Evolutionary conservation across 2,329 filamentous ascomycete species (phyloP), one percentile per base, ranked within the genome.

Genomic region (Akanthomyces dipterigenus): DNA sequence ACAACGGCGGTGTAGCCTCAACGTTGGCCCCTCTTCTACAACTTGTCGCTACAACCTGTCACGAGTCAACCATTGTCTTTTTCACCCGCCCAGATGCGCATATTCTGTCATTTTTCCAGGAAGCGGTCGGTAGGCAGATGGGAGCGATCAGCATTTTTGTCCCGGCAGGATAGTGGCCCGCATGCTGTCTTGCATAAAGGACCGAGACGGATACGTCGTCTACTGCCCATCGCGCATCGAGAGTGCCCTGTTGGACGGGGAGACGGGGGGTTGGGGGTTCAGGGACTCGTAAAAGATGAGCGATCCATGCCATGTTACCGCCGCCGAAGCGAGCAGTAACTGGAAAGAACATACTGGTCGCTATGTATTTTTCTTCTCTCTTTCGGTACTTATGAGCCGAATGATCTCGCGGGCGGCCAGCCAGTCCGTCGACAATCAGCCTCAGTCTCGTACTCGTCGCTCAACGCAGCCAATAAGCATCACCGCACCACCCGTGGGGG

Each of bases 101-200:
- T 40, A 7, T 34, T 3, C 45, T 31, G 8, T 40, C 11, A 9
- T n/a, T n/a, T 24, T 38, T 38, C 16, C 28, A 22, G 12, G 8
- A 28, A 20, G 31, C 38, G 57, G 48, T 53, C 28, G 48, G 46
- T 51, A 16, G 18, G 38, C 36, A 38, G 14, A 53, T 48, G 56
- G 26, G 48, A 40, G 38, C n/a, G 57, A 60, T 53, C 57, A 60
- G 49, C 26, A 38, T n/a, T 38, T 46, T 31, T 9, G 20, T 57
- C 20, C 24, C 45, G 43, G 34, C 22, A n/a, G 20, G 5, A 53
- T 31, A 45, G 48, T 60, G 57, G 53, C 48, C 46, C 48, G 57
- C 57, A 53, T 36, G 28, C 38, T 60, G 48, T 53, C 48, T 60
- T 60, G 57, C 57, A 60, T 60, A 36, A 40, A 53, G 8, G 48